Percentiles rank a stretch among this genome's conserved stretches.
phyloP scores from a whole-genome alignment of 768 basidiomycete species.

The Inosperma sp. region DNA sequence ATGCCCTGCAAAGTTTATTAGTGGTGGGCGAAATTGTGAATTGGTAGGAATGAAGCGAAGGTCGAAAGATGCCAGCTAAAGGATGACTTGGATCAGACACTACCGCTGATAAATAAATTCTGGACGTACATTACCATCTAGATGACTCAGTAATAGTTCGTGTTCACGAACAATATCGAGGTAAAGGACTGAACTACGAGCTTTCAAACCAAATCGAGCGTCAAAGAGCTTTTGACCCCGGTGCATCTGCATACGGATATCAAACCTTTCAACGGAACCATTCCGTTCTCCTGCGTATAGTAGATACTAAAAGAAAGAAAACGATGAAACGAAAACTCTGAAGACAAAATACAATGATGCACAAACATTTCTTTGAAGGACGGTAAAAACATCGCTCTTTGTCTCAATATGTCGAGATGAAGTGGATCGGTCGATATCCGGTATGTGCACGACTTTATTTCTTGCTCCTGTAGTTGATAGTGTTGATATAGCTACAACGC shows the following conservation, averaged over 20 bases:
- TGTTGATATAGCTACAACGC: slow-evolving; percentile 4
- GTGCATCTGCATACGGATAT: slow-evolving; percentile 42
- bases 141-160: slow-evolving; percentile 52
- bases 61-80: slow-evolving; percentile 58
- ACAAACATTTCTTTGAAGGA: slow-evolving; percentile 49
- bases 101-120: not conserved
- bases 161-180: slow-evolving; percentile 46
- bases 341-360: not conserved
- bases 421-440: slow-evolving; percentile 41
- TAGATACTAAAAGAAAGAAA: slow-evolving; percentile 33
- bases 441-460: slow-evolving; percentile 46
- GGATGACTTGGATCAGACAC: not conserved
- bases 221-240: slow-evolving; percentile 39
- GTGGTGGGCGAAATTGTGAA: slow-evolving; percentile 39
- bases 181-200: slow-evolving; percentile 48
- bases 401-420: slow-evolving; percentile 43
- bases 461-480: slow-evolving; percentile 45
- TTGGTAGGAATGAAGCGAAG: slow-evolving; percentile 45
- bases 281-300: slow-evolving; percentile 59
- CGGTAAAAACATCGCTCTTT: slow-evolving; percentile 58
- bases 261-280: slow-evolving; percentile 54
- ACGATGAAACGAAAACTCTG: not conserved
- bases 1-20: slow-evolving; percentile 50
- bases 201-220: slow-evolving; percentile 27
- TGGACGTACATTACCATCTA: slow-evolving; percentile 54